Base-by-base conservation (phyloP, 345 rosid genomes). In the Melastoma malabathricum region DNA sequence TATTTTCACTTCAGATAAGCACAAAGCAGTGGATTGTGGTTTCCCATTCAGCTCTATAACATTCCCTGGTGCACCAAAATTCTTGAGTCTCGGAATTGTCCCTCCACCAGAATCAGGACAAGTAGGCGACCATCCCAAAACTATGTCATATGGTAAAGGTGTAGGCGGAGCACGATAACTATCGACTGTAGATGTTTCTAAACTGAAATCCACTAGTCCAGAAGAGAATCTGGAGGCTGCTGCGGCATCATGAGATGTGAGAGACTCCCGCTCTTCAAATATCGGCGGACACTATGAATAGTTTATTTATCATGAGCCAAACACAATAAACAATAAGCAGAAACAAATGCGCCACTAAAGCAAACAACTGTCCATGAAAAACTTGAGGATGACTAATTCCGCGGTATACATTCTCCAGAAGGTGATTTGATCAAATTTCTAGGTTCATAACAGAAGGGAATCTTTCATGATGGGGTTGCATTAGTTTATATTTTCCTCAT, bases 101-200 rank as follows among this genome's bases (percentile, higher is more conserved):
- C 65, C 74, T 50, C 47, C 43, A 39, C 57, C 45, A 50, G 67
- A 61, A 31, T 69, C 77, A 2, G 75, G 58, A 52, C 63, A 72
- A 23, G 66, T 49, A 59, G 66, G 71, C 12, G 72, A 78, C 45
- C 50, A 67, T 50, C 79, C 77, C 58, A 63, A 58, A 55, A 71
- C 86, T 62, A 70, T 55, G 66, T 89, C 90, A 67, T 73, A 81
- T 0, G 89, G 84, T 64, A 86, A 66, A 50, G 97, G 94, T 39
- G 75, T 64, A 6, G 83, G 89, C 54, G 97, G 95, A 20, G 92
- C 62, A 48, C 73, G 68, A 60, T 72, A 86, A 13, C 83, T 83
- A 64, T 86, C 81, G 0, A 80, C 86, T 55, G 74, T 80, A 18
- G 85, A 69, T 50, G 78, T 58, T 54, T 78, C 82, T 56, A 84